Conservation (phyloP, 208 protist species). For the Acanthamoeba castellanii region DNA sequence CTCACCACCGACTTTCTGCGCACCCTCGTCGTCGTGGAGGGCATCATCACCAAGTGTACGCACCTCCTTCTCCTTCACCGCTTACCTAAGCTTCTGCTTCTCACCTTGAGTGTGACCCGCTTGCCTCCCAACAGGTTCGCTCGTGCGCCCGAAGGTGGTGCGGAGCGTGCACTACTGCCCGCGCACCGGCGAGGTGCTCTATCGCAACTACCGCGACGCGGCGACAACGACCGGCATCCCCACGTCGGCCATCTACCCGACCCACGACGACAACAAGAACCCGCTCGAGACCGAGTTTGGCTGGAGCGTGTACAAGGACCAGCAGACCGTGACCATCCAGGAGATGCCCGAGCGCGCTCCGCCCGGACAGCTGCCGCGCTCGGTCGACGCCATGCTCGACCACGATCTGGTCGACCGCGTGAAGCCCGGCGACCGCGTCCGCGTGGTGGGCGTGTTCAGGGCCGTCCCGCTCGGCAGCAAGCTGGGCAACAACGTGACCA, state of each 20-base stretch:
- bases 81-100: slow-evolving; percentile 49
- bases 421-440: slow-evolving; percentile 97
- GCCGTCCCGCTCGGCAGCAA: slow-evolving; percentile 82
- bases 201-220: slow-evolving; percentile 96
- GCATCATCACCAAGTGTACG: slow-evolving; percentile 97
- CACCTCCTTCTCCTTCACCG: not conserved
- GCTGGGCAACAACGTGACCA: slow-evolving; percentile 18
- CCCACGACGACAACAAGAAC: slow-evolving; percentile 97
- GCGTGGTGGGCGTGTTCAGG: slow-evolving; percentile 96
- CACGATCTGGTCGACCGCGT: slow-evolving; percentile 98
- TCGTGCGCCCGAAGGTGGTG: slow-evolving; percentile 91
- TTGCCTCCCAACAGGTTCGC: slow-evolving; percentile 79
- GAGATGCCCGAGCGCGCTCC: slow-evolving; percentile 98
- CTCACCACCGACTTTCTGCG: slow-evolving; percentile 37
- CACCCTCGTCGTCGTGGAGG: slow-evolving; percentile 91
- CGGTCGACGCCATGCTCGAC: slow-evolving; percentile 97
- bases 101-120: not conserved
- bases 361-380: slow-evolving; percentile 98
- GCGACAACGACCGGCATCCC: slow-evolving; percentile 92
- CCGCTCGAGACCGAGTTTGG: slow-evolving; percentile 98
- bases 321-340: slow-evolving; percentile 96
- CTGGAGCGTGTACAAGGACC: slow-evolving; percentile 97
- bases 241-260: slow-evolving; percentile 91
- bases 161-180: slow-evolving; percentile 97
- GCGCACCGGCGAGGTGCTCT: slow-evolving; percentile 93